A percentile compares a stretch with the other conserved stretches of the same genome.
phyloP scores from a whole-genome alignment of 2,329 filamentous ascomycete species.

The Pezicula neosporulosa region DNA sequence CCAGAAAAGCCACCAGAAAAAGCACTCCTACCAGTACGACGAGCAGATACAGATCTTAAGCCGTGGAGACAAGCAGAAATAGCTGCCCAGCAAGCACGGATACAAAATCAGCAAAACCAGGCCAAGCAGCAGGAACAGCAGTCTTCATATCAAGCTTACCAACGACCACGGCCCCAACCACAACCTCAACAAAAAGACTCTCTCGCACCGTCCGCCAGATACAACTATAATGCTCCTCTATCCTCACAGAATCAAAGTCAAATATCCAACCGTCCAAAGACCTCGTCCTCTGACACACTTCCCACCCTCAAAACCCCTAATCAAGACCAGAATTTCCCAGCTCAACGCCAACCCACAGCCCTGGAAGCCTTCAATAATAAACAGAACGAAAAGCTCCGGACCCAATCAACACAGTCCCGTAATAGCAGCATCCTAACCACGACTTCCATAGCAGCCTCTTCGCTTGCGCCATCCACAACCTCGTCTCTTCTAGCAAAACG shows the following conservation, averaged over 20 bases:
- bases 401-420: not conserved
- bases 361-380: no score
- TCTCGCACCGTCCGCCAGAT: not conserved
- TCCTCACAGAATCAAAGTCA: conserved; percentile 2
- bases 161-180: not conserved
- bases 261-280: conserved; percentile 8
- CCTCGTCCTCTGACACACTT: not conserved
- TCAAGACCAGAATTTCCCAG: no score
- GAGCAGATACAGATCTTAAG: conserved; percentile 1
- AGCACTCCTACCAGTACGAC: not conserved
- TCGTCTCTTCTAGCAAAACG: conserved; percentile 50
- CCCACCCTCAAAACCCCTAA: no score
- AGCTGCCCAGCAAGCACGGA: conserved; percentile 12
- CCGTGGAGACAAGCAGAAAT: conserved; percentile 24
- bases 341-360: not conserved
- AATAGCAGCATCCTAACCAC: not conserved
- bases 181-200: conserved; percentile 5
- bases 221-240: not conserved
- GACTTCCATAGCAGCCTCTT: not conserved
- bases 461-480: conserved; percentile 22
- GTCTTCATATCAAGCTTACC: not conserved
- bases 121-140: conserved; percentile 5
- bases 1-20: not conserved
- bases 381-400: no score
- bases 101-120: conserved; percentile 2